These are phyloP conservation scores for Colletotrichum orbiculare DNA, from an alignment of 2,329 filamentous ascomycete genomes.

Conservation along the genomic window DNA sequence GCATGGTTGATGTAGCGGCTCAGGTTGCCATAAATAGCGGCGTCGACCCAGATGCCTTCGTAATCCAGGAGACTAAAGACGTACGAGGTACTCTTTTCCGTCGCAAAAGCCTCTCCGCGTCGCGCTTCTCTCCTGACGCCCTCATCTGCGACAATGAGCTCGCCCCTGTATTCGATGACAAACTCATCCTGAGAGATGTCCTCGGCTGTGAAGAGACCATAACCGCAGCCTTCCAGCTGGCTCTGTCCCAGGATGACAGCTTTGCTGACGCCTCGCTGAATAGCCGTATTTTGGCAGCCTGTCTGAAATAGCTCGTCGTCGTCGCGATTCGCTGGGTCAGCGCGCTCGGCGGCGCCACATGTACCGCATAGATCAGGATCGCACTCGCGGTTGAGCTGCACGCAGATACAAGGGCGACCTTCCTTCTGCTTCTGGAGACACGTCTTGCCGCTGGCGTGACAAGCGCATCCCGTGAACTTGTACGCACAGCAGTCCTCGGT, in stretches of 20 bases:
- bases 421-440: conserved; percentile 68
- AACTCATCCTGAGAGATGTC: conserved; percentile 76
- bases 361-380: conserved; percentile 79
- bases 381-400: conserved; percentile 80
- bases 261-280: conserved; percentile 76
- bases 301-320: conserved; percentile 65
- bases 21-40: conserved; percentile 81
- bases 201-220: conserved; percentile 80
- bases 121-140: conserved; percentile 74
- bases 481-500: conserved; percentile 68
- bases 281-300: conserved; percentile 77
- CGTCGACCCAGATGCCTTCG: conserved; percentile 77
- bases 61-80: conserved; percentile 69
- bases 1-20: conserved; percentile 88
- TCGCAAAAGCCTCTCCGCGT: conserved; percentile 70
- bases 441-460: conserved; percentile 68
- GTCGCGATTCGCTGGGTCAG: conserved; percentile 75
- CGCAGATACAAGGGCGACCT: conserved; percentile 73
- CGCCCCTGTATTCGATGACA: conserved; percentile 83
- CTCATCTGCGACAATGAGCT: conserved; percentile 77
- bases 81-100: conserved; percentile 71
- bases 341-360: conserved; percentile 76
- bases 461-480: conserved; percentile 75
- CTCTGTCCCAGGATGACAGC: conserved; percentile 77
- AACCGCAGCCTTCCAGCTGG: conserved; percentile 74